These are phyloP conservation scores for Tricholoma saponaceum DNA, from an alignment of 768 basidiomycete genomes.

Conservation along the genomic window DNA sequence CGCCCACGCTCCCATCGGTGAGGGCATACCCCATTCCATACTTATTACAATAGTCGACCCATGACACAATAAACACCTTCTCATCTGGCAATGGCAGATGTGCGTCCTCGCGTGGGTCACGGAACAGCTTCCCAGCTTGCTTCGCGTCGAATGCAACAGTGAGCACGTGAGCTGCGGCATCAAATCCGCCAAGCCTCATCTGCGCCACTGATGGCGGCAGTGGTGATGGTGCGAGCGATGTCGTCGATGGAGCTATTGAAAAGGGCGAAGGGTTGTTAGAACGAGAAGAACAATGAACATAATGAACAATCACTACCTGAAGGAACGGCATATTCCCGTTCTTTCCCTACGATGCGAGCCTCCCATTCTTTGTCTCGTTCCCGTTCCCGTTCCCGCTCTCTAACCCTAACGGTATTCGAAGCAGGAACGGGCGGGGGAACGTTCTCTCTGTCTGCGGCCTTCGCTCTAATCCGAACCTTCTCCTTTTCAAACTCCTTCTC, in stretches of 20 bases:
- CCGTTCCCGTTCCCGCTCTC: constrained; percentile 11
- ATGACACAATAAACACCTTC: constrained; percentile 91
- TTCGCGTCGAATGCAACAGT: constrained; percentile 66
- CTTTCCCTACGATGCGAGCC: constrained; percentile 1
- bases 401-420: constrained; percentile 4
- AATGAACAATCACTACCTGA: constrained; percentile 6
- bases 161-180: constrained; percentile 51
- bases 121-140: constrained; percentile 58
- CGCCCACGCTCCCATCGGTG: constrained; percentile 91
- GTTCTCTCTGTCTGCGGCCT: constrained; percentile 27
- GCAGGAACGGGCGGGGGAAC: constrained; percentile 18
- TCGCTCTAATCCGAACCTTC: constrained; percentile 18
- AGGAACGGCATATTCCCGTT: constrained; percentile 1
- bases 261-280: neutral
- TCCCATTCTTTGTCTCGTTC: constrained; percentile 9
- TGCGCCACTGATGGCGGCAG: constrained; percentile 11
- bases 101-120: constrained; percentile 53
- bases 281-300: neutral
- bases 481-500: constrained; percentile 21
- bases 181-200: constrained; percentile 51
- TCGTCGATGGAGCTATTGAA: constrained; percentile 6
- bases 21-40: constrained; percentile 99
- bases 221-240: constrained; percentile 14
- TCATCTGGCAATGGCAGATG: constrained; percentile 51
- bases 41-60: constrained; percentile 99